phyloP scores from a whole-genome alignment of 306 rosid genomes.

The Senna siamea region DNA sequence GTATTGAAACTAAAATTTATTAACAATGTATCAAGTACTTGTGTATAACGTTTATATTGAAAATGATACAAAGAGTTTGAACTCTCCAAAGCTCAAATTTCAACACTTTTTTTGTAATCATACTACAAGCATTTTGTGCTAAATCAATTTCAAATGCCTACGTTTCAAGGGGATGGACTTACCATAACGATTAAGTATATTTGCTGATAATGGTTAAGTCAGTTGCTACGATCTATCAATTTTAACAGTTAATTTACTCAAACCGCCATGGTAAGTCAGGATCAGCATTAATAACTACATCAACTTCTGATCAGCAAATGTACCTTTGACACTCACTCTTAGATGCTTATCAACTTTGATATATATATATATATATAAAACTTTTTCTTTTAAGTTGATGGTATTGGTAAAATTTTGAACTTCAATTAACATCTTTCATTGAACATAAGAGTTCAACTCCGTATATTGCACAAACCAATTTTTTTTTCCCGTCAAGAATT shows the following conservation, averaged over 20 bases:
- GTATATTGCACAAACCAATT: background rate
- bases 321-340: background rate
- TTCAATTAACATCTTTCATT: conserved; percentile 1
- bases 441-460: background rate
- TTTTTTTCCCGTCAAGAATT: background rate
- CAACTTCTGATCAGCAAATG: background rate
- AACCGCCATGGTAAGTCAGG: too few relatives aligned
- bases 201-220: too few relatives aligned
- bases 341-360: too few relatives aligned
- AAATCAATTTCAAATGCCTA: background rate
- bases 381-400: background rate
- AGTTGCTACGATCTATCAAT: too few relatives aligned
- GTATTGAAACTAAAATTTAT: background rate
- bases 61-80: too few relatives aligned
- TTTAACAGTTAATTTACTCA: too few relatives aligned
- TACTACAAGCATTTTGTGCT: background rate
- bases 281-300: too few relatives aligned
- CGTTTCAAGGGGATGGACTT: background rate
- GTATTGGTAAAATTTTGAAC: background rate
- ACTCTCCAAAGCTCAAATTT: too few relatives aligned
- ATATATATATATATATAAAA: too few relatives aligned
- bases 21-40: background rate
- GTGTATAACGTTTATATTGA: too few relatives aligned
- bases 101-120: background rate
- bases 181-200: too few relatives aligned